These are phyloP conservation scores for Cryptococcus wingfieldii DNA, from an alignment of 1,284 basidiomycete species.

Conservation along the genomic window DNA sequence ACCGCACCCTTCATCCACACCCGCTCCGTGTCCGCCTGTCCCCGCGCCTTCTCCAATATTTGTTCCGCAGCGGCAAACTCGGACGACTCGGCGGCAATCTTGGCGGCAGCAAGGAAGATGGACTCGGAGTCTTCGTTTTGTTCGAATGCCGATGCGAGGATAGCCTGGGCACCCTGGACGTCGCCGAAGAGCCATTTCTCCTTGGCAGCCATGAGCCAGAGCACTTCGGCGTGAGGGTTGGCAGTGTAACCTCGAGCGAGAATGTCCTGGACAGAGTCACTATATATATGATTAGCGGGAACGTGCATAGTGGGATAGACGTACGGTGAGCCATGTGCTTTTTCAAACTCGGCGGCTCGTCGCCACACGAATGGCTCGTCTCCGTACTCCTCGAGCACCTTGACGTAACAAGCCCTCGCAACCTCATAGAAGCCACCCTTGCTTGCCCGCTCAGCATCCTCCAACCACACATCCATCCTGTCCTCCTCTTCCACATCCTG, in stretches of 20 bases:
- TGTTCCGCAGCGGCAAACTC: conserved; percentile 79
- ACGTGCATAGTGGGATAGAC: conserved; percentile 17
- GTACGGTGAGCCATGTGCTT: conserved; percentile 73
- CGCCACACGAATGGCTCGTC: conserved; percentile 79
- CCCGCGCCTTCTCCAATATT: conserved; percentile 79
- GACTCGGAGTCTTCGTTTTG: conserved; percentile 94
- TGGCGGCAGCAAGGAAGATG: conserved; percentile 95
- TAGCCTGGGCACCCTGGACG: conserved; percentile 76
- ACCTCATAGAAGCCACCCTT: conserved; percentile 71
- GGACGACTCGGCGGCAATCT: conserved; percentile 90
- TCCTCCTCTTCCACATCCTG: conserved; percentile 96
- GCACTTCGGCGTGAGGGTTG: conserved; percentile 88
- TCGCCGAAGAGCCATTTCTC: conserved; percentile 89
- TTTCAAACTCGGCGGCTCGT: conserved; percentile 85
- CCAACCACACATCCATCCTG: conserved; percentile 79
- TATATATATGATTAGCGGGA: conserved; percentile 31
- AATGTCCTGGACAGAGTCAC: conserved; percentile 75
- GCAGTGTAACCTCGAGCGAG: conserved; percentile 76
- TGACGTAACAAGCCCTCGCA: conserved; percentile 80
- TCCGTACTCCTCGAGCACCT: conserved; percentile 86
- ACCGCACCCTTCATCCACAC: conserved; percentile 99
- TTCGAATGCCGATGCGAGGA: conserved; percentile 84
- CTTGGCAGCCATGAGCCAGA: conserved; percentile 97
- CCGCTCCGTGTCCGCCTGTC: conserved; percentile 82
- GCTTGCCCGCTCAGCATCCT: conserved; percentile 81